Evolutionary conservation across 1,284 basidiomycete species (phyloP).

Genomic region (Irpex sp.): DNA sequence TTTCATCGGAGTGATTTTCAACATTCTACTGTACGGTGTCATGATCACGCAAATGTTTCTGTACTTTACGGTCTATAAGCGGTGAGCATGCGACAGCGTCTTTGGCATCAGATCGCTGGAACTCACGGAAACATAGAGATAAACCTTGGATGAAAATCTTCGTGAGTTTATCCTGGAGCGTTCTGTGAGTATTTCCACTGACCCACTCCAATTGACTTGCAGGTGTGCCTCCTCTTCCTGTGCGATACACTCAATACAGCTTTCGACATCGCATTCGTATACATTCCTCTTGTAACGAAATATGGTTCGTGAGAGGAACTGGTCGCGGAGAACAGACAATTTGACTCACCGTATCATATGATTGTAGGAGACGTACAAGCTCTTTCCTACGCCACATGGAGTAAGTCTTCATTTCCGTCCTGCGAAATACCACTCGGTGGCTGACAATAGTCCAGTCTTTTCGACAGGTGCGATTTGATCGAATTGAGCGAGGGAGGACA

Average conservation of each 20-base stretch:
- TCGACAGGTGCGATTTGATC: conserved; percentile 23
- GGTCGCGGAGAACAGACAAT: too few species aligned
- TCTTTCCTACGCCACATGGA: conserved; percentile 27
- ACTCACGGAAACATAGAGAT: conserved; percentile 19
- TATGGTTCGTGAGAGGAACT: conserved; percentile 26
- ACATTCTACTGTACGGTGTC: conserved; percentile 35
- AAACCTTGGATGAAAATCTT: conserved; percentile 30
- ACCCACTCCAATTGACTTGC: conserved; percentile 23
- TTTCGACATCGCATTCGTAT: conserved; percentile 34
- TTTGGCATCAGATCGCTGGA: neutral
- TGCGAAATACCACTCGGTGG: neutral
- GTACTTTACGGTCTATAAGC: conserved; percentile 35
- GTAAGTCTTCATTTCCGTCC: conserved; percentile 14
- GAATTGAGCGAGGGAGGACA: neutral
- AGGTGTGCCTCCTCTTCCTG: conserved; percentile 22
- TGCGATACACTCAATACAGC: conserved; percentile 35
- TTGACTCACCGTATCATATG: neutral
- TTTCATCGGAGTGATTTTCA: conserved; percentile 34
- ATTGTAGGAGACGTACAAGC: conserved; percentile 19
- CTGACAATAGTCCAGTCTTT: conserved; percentile 19
- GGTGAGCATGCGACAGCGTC: too few species aligned
- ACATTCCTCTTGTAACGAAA: conserved; percentile 30
- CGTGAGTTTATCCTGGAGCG: conserved; percentile 15
- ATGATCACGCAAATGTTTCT: conserved; percentile 37
- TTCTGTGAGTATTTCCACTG: conserved; percentile 7